phyloP scores from a whole-genome alignment of 768 basidiomycete genomes.

The Podaxis carcinomalis region DNA sequence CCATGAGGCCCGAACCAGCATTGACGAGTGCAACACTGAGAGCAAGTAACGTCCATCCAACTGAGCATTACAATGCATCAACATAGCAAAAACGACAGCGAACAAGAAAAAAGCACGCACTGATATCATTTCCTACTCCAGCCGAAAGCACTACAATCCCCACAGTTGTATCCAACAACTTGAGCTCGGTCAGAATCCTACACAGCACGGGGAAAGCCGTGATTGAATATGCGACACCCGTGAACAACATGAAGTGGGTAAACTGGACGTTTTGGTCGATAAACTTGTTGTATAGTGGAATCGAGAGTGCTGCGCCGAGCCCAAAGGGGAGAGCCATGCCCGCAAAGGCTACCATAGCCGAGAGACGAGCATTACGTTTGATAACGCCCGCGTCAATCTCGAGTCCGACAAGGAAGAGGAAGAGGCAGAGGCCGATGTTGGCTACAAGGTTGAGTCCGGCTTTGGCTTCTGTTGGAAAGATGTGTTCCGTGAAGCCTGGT shows the following conservation, averaged over 20 bases:
- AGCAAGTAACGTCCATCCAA: slow-evolving; percentile 87
- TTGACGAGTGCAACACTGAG: slow-evolving; percentile 92
- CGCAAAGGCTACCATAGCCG: slow-evolving; percentile 65
- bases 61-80: slow-evolving; percentile 18
- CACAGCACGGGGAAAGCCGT: slow-evolving; percentile 86
- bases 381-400: slow-evolving; percentile 83
- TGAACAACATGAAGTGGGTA: slow-evolving; percentile 91
- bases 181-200: slow-evolving; percentile 86
- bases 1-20: slow-evolving; percentile 75
- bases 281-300: slow-evolving; percentile 72
- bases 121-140: slow-evolving; percentile 84
- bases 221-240: slow-evolving; percentile 87
- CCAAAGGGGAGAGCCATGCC: slow-evolving; percentile 90
- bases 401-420: slow-evolving; percentile 90
- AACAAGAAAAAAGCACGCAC: slow-evolving; percentile 21
- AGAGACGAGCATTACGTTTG: slow-evolving; percentile 68
- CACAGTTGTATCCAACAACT: slow-evolving; percentile 86
- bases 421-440: slow-evolving; percentile 83
- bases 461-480: slow-evolving; percentile 71
- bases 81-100: not conserved
- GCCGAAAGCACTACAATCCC: slow-evolving; percentile 92
- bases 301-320: slow-evolving; percentile 63
- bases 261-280: slow-evolving; percentile 65
- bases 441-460: slow-evolving; percentile 84
- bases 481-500: slow-evolving; percentile 80